These are phyloP conservation scores for Amanita pseudoporphyria DNA, from an alignment of 768 basidiomycete genomes.

Conservation along the genomic window DNA sequence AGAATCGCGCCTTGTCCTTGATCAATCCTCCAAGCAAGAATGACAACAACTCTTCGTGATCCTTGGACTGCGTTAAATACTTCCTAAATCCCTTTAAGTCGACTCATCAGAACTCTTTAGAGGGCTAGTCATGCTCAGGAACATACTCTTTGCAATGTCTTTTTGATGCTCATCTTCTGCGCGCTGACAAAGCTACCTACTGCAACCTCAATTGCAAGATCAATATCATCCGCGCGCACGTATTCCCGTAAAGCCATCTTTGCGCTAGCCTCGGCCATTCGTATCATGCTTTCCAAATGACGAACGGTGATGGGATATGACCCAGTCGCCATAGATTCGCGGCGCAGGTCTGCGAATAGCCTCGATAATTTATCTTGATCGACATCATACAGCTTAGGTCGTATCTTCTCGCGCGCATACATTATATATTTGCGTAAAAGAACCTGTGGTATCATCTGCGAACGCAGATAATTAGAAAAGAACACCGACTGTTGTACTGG, in stretches of 20 bases:
- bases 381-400: slow-evolving; percentile 88
- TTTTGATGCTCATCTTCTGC: slow-evolving; percentile 98
- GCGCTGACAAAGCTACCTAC: slow-evolving; percentile 92
- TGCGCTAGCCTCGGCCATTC: slow-evolving; percentile 97
- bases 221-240: slow-evolving; percentile 92
- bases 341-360: slow-evolving; percentile 91
- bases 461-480: not conserved
- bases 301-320: slow-evolving; percentile 98
- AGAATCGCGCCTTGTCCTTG: slow-evolving; percentile 84
- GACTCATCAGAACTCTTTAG: slow-evolving; percentile 3
- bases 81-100: slow-evolving; percentile 80
- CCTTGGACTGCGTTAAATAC: slow-evolving; percentile 91
- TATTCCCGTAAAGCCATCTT: slow-evolving; percentile 98
- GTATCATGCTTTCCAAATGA: slow-evolving; percentile 97
- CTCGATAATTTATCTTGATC: slow-evolving; percentile 92
- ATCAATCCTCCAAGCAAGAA: slow-evolving; percentile 91
- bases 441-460: slow-evolving; percentile 93
- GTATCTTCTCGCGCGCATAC: slow-evolving; percentile 91
- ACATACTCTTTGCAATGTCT: slow-evolving; percentile 87
- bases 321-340: slow-evolving; percentile 95
- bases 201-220: slow-evolving; percentile 93
- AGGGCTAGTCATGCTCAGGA: not conserved
- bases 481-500: not conserved
- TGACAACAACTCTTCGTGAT: slow-evolving; percentile 91
- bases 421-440: slow-evolving; percentile 96